Evolutionary conservation across 345 rosid species (phyloP).

Genomic region (Anacardium occidentale): DNA sequence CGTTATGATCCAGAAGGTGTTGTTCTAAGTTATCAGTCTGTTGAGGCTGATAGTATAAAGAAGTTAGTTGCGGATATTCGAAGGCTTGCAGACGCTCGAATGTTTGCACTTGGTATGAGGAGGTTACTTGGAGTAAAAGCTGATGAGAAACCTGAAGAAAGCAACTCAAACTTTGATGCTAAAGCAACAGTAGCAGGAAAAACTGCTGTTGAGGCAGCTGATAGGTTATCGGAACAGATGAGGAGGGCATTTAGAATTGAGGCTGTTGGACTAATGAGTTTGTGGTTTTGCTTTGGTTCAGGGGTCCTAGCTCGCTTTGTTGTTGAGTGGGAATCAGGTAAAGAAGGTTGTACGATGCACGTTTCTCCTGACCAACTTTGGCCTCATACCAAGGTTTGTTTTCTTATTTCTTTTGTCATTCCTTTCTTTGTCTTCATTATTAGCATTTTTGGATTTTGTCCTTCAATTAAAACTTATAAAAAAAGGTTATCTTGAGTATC

Average conservation of each 20-base stretch:
- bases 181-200: conserved; percentile 59
- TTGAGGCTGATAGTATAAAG: conserved; percentile 86
- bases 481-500: not conserved
- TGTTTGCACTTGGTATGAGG: conserved; percentile 90
- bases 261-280: conserved; percentile 89
- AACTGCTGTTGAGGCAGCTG: conserved; percentile 59
- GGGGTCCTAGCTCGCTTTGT: conserved; percentile 90
- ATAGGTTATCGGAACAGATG: conserved; percentile 78
- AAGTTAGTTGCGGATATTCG: conserved; percentile 87
- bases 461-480: not conserved
- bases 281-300: conserved; percentile 97
- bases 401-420: conserved; percentile 6
- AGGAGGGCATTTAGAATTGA: conserved; percentile 92
- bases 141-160: conserved; percentile 74
- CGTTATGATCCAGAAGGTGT: conserved; percentile 96
- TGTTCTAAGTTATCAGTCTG: conserved; percentile 89
- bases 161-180: conserved; percentile 41
- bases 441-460: not conserved
- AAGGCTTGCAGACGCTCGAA: conserved; percentile 96
- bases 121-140: conserved; percentile 86
- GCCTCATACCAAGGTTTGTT: conserved; percentile 93
- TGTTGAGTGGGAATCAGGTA: conserved; percentile 98
- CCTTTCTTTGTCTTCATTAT: not conserved
- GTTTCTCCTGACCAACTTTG: conserved; percentile 99
- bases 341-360: conserved; percentile 98